Conservation (phyloP, 1,139 yeast species). For the Kurtzmaniella quercitrusa region DNA sequence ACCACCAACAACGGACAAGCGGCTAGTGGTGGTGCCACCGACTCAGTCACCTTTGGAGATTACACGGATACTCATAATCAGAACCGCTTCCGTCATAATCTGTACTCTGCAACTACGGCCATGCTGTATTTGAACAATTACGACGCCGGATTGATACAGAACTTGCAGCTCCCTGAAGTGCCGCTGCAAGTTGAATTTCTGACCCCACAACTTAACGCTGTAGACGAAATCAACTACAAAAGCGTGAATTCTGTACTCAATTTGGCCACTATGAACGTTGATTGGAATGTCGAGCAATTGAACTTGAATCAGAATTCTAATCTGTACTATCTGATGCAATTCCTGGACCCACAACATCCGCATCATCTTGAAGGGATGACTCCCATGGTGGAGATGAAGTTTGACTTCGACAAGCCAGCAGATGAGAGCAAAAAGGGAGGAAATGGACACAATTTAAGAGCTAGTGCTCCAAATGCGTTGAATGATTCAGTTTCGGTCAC, state of each 20-base stretch:
- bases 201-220: conserved; percentile 62
- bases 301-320: not conserved
- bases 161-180: conserved; percentile 28
- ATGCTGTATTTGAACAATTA: conserved; percentile 58
- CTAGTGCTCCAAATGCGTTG: not conserved
- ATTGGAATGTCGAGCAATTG: conserved; percentile 22
- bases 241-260: conserved; percentile 22
- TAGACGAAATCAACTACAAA: conserved; percentile 16
- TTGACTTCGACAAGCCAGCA: conserved; percentile 25
- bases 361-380: conserved; percentile 35
- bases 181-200: conserved; percentile 74
- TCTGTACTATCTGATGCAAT: conserved; percentile 16
- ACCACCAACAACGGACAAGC: not conserved
- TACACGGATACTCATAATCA: not conserved
- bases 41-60: not conserved
- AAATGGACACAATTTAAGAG: not conserved
- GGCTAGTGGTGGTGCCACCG: not conserved
- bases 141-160: conserved; percentile 33
- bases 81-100: conserved; percentile 50
- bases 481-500: not conserved
- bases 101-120: conserved; percentile 79
- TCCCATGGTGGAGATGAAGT: conserved; percentile 16
- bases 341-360: conserved; percentile 32
- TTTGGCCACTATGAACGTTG: conserved; percentile 23
- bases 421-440: not conserved